Conservation (phyloP, 1,284 basidiomycete genomes). For the Sutorius eximius region DNA sequence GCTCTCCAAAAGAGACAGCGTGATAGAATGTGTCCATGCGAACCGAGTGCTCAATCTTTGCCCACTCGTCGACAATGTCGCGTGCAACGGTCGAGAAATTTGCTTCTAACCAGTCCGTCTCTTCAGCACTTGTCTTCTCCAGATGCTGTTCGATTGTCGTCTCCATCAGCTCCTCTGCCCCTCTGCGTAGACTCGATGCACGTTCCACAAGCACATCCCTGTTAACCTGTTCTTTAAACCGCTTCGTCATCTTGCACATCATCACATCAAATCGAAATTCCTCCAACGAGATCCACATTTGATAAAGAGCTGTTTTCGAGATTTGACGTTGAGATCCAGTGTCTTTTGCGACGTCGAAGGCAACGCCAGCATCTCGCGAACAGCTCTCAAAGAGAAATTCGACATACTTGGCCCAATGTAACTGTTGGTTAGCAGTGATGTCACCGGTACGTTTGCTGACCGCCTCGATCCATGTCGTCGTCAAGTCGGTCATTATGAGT, state of each 20-base stretch:
- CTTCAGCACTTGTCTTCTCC: slow-evolving; percentile 18
- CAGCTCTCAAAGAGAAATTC: slow-evolving; percentile 45
- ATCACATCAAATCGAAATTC: slow-evolving; percentile 33
- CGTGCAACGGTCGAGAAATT: slow-evolving; percentile 35
- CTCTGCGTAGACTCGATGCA: slow-evolving; percentile 1
- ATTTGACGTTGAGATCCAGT: slow-evolving; percentile 41
- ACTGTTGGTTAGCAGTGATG: slow-evolving; percentile 19
- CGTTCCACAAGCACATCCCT: slow-evolving; percentile 10
- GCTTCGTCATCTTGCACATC: slow-evolving; percentile 25
- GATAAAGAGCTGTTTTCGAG: slow-evolving; percentile 39
- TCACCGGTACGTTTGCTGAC: slow-evolving; percentile 8
- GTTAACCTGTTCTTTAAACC: slow-evolving; percentile 11
- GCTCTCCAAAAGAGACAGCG: slow-evolving; percentile 45
- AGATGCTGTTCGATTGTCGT: slow-evolving; percentile 12
- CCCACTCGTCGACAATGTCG: slow-evolving; percentile 40
- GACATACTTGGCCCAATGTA: slow-evolving; percentile 40
- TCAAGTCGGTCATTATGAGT: slow-evolving; percentile 39
- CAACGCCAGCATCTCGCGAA: slow-evolving; percentile 41
- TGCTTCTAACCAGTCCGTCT: slow-evolving; percentile 39
- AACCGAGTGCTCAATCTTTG: slow-evolving; percentile 33
- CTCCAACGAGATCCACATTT: slow-evolving; percentile 39
- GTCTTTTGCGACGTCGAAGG: slow-evolving; percentile 37
- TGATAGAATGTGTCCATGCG: slow-evolving; percentile 39
- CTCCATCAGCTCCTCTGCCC: slow-evolving; percentile 11
- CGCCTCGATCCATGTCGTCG: slow-evolving; percentile 25